phyloP scores from a whole-genome alignment of 805 yeast genomes.

The Wickerhamiella alocasiicola region DNA sequence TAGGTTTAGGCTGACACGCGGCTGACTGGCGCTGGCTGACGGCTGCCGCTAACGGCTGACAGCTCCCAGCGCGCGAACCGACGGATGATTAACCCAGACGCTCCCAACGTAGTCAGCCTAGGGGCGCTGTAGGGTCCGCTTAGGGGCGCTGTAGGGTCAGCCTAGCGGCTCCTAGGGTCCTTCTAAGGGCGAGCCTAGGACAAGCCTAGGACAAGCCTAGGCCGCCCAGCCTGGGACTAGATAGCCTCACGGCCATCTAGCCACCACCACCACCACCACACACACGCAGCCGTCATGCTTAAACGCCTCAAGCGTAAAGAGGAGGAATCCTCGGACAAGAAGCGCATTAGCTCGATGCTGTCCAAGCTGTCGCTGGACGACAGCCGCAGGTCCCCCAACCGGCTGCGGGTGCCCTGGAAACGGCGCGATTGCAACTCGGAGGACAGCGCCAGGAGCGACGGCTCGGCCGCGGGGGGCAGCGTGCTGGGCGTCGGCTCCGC shows the following conservation, averaged over 20 bases:
- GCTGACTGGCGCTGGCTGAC: too few species aligned
- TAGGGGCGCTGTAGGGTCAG: too few species aligned
- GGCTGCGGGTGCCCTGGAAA: conserved; percentile 10
- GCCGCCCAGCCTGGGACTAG: too few species aligned
- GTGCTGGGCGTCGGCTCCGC: conserved; percentile 2
- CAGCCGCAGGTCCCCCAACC: conserved; percentile 5
- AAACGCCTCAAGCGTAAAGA: conserved; percentile 8
- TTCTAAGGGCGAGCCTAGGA: too few species aligned
- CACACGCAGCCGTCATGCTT: neutral
- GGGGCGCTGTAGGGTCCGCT: too few species aligned
- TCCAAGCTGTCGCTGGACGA: neutral
- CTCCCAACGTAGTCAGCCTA: too few species aligned
- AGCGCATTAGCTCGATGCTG: neutral
- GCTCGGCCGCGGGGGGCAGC: neutral
- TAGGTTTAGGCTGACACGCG: too few species aligned
- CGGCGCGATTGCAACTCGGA: conserved; percentile 7
- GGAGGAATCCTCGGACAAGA: neutral
- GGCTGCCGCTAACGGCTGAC: too few species aligned
- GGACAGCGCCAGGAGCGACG: conserved; percentile 2
- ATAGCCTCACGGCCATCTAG: neutral
- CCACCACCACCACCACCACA: neutral
- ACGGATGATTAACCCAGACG: too few species aligned
- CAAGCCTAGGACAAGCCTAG: too few species aligned
- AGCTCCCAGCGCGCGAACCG: too few species aligned
- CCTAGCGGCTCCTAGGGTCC: too few species aligned